phyloP scores from a whole-genome alignment of 176 grass and related monocot genomes.

The barley (Hordeum vulgare) region DNA sequence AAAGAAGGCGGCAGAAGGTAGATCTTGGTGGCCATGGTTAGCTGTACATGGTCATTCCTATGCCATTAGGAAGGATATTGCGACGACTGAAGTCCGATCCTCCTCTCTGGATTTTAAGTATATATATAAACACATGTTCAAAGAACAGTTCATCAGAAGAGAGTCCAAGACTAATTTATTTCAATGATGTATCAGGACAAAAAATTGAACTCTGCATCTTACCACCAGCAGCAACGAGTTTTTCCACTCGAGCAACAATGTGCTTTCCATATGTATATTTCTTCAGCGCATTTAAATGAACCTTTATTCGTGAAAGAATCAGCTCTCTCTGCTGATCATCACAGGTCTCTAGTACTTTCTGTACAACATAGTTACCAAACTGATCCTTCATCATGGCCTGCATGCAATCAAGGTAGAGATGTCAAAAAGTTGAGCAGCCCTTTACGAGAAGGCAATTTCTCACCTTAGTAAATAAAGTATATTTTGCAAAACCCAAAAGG shows the following conservation, averaged over 20 bases:
- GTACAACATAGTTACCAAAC: constrained; percentile 81
- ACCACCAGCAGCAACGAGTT: constrained; percentile 77
- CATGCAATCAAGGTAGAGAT: background rate
- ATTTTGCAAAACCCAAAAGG: background rate
- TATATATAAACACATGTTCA: background rate
- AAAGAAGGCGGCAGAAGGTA: constrained; percentile 45
- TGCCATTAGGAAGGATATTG: constrained; percentile 57
- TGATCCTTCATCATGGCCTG: constrained; percentile 95
- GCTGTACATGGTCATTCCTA: constrained; percentile 79
- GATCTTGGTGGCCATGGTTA: constrained; percentile 71
- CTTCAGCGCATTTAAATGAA: constrained; percentile 75
- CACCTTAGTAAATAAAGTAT: background rate
- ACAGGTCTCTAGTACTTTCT: constrained; percentile 80
- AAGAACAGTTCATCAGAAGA: background rate
- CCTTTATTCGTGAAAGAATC: constrained; percentile 69
- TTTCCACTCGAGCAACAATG: constrained; percentile 80
- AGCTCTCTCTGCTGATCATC: constrained; percentile 75
- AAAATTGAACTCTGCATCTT: constrained; percentile 2
- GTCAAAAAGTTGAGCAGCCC: background rate
- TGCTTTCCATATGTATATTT: constrained; percentile 92
- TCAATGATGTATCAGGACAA: background rate
- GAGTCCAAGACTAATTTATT: background rate
- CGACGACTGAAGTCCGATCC: constrained; percentile 63
- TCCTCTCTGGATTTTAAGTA: constrained; percentile 61
- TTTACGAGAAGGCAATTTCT: background rate